A percentile compares a stretch with the other conserved stretches of the same genome.
phyloP scores from a whole-genome alignment of 352 stramenopile species.

The Globisporangium cederbergense region DNA sequence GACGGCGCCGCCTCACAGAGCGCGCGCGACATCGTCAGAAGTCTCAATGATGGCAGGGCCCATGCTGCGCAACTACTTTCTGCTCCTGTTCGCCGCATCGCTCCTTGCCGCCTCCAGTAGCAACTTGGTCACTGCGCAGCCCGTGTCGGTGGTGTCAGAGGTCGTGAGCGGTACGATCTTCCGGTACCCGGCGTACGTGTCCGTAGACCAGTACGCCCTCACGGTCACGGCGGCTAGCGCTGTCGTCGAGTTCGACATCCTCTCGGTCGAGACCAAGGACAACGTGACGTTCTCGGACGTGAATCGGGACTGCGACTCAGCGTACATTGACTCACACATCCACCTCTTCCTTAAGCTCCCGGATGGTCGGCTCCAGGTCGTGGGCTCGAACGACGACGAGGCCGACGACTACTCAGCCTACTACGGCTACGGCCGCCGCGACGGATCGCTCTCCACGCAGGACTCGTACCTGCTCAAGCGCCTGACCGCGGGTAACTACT shows the following conservation, averaged over 20 bases:
- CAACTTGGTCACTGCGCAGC: slow-evolving; percentile 2
- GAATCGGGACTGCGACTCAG: slow-evolving; percentile 69
- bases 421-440: slow-evolving; percentile 29
- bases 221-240: slow-evolving; percentile 32
- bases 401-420: slow-evolving; percentile 52
- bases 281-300: slow-evolving; percentile 54
- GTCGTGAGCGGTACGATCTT: slow-evolving; percentile 56
- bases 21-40: too few species aligned
- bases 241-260: slow-evolving; percentile 59
- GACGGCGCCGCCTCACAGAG: too few species aligned
- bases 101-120: neutral
- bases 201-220: slow-evolving; percentile 62
- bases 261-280: slow-evolving; percentile 58
- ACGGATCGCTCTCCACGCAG: slow-evolving; percentile 45
- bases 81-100: too few species aligned
- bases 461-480: slow-evolving; percentile 67
- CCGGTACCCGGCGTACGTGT: slow-evolving; percentile 39
- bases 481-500: slow-evolving; percentile 39
- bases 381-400: slow-evolving; percentile 67
- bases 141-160: slow-evolving; percentile 31
- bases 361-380: slow-evolving; percentile 26
- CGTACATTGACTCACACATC: slow-evolving; percentile 66
- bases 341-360: slow-evolving; percentile 35
- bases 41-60: too few species aligned
- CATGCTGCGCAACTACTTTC: too few species aligned